Conservation (phyloP, 169 alveolate species). For the Cryptosporidium andersoni region DNA sequence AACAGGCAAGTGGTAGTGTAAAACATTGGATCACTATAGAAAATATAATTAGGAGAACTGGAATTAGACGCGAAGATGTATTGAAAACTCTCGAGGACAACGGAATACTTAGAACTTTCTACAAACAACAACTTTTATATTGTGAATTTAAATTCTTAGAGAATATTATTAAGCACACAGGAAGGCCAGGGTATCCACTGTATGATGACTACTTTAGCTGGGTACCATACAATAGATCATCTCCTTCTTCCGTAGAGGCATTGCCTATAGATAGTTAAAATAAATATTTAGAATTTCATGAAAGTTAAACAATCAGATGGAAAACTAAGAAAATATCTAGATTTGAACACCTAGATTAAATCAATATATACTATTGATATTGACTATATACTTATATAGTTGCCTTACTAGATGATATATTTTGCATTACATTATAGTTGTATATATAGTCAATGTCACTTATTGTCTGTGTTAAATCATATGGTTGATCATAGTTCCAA, state of each 20-base stretch:
- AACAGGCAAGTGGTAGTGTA: not conserved
- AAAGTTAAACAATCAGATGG: too few relatives aligned
- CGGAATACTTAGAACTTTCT: conserved; percentile 35
- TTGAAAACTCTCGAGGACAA: conserved; percentile 37
- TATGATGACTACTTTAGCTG: conserved; percentile 46
- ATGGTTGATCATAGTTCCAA: too few relatives aligned
- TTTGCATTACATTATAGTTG: too few relatives aligned
- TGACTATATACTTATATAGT: too few relatives aligned
- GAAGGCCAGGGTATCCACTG: conserved; percentile 45
- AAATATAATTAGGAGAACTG: conserved; percentile 33
- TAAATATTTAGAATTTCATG: too few relatives aligned
- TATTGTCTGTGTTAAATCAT: too few relatives aligned
- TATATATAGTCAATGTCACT: too few relatives aligned
- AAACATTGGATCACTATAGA: conserved; percentile 29
- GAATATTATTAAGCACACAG: conserved; percentile 16
- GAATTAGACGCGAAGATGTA: conserved; percentile 61
- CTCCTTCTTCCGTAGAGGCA: conserved; percentile 60
- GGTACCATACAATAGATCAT: conserved; percentile 64
- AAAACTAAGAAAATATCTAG: too few relatives aligned
- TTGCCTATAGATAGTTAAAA: conserved; percentile 7
- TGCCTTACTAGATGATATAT: too few relatives aligned
- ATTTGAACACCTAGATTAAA: too few relatives aligned
- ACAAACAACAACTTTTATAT: conserved; percentile 12
- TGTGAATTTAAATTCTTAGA: conserved; percentile 43
- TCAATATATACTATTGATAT: too few relatives aligned